phyloP scores from a whole-genome alignment of 169 alveolate genomes.

The Cryptosporidium ryanae region DNA sequence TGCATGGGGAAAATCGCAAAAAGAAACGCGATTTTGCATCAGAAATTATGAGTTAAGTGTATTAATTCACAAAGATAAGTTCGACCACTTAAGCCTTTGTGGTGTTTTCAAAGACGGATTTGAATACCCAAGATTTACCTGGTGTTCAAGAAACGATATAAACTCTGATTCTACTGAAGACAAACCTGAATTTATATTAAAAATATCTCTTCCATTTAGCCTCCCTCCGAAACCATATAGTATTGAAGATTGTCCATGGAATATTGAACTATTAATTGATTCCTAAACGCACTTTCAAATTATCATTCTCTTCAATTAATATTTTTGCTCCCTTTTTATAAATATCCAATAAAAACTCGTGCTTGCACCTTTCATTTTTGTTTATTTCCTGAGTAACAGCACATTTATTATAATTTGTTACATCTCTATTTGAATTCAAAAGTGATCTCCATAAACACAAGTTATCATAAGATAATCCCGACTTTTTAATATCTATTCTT shows the following conservation, averaged over 20 bases:
- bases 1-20: constrained; percentile 72
- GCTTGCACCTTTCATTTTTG: constrained; percentile 2
- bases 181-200: neutral
- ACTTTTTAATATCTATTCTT: neutral
- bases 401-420: neutral
- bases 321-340: constrained; percentile 14
- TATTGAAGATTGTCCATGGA: constrained; percentile 39
- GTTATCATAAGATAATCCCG: neutral
- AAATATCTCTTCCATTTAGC: constrained; percentile 31
- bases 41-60: constrained; percentile 57
- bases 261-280: constrained; percentile 25
- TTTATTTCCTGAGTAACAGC: neutral
- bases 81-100: neutral
- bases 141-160: constrained; percentile 5
- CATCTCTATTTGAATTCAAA: constrained; percentile 12
- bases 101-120: neutral
- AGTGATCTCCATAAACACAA: constrained; percentile 30
- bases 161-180: neutral
- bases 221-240: constrained; percentile 46
- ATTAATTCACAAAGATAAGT: constrained; percentile 7
- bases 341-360: constrained; percentile 6
- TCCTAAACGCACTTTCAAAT: neutral
- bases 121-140: constrained; percentile 31
- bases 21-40: constrained; percentile 29
- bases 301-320: constrained; percentile 21